Base-by-base conservation (phyloP, 2,329 filamentous ascomycete species). In the Phoma herbarum region DNA sequence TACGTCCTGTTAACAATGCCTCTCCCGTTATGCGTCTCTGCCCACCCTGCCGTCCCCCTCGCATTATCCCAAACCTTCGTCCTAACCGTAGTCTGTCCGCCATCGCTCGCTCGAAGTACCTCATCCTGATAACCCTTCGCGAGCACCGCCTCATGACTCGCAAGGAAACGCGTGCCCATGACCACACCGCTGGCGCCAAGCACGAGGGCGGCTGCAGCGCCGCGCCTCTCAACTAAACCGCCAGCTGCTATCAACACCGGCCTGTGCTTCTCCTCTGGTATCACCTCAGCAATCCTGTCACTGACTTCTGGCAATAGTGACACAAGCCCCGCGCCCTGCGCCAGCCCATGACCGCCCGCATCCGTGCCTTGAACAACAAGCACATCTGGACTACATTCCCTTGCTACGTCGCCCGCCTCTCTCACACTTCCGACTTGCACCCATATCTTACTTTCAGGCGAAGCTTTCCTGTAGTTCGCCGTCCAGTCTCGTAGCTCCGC, bases 141-240 rank as follows among this genome's bases (percentile, higher is more conserved):
- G 8, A 84, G 78, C 28, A 74, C 71, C 1, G 82, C 78, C 66
- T 86, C 84, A 0, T 73, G 68, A 2, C 78, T 70, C 1, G 85
- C 86, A 0, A 91, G 79, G 61, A 89, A 89, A 11, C 87, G 80
- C 0, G 88, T 91, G 0, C 89, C 89, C 81, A 91, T 82, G 0
- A 82, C 86, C 0, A 83, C 82, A 0, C 85, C 88, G 5, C 71
- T 52, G 0, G 79, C 80, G 1, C 86, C 86, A 9, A 89, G 73
- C 1, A 82, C 78, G 60, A 89, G 63, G 2, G 83, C 83, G 7
- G 86, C 86, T 2, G 84, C 84, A 2, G 84, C 83, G 0, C 86
- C 86, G 18, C 85, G 78, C 0, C 83, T 86, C 59, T 88, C 84
- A 6, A 80, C 81, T 51, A 90, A 85, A 0, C 87, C 87, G 1